Conservation (phyloP, 129 eudicot species). For the Flaveria brownii region DNA sequence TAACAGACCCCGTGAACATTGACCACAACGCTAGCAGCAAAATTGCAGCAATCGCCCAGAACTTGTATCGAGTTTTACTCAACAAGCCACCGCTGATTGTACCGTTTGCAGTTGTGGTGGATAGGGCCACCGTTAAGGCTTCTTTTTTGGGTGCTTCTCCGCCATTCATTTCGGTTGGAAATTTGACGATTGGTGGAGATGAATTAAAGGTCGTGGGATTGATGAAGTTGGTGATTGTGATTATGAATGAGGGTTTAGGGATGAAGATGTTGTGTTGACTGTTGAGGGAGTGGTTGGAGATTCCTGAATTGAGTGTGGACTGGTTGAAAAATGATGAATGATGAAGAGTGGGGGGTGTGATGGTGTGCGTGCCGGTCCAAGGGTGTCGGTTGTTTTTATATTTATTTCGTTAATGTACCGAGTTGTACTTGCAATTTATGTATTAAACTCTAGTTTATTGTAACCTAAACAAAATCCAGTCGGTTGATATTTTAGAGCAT, state of each 20-base stretch:
- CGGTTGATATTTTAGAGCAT: no score
- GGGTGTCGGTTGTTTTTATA: slow-evolving; percentile 26
- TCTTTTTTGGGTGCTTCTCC: slow-evolving; percentile 49
- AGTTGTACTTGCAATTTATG: no score
- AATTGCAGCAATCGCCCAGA: slow-evolving; percentile 69
- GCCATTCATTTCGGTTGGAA: slow-evolving; percentile 43
- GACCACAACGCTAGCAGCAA: slow-evolving; percentile 80
- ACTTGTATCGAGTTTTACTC: slow-evolving; percentile 56
- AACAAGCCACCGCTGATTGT: slow-evolving; percentile 35
- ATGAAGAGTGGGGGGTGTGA: slow-evolving; percentile 18
- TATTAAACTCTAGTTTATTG: no score
- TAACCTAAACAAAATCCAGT: no score
- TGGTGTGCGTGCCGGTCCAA: slow-evolving; percentile 18
- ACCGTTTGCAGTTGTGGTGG: slow-evolving; percentile 26
- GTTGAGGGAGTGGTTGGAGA: slow-evolving; percentile 29
- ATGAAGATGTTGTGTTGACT: neutral
- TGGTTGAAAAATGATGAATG: slow-evolving; percentile 29
- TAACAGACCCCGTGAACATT: slow-evolving; percentile 82
- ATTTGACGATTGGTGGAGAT: neutral
- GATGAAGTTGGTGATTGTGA: slow-evolving; percentile 15
- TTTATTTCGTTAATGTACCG: no score
- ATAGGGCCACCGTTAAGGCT: neutral
- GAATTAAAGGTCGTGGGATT: neutral
- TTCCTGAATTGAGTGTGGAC: slow-evolving; percentile 36
- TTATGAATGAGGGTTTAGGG: neutral